A percentile compares a stretch with the other conserved stretches of the same genome.
Evolutionary conservation across 2,329 filamentous ascomycete genomes (phyloP).

Genomic region (Saccharata proteae): DNA sequence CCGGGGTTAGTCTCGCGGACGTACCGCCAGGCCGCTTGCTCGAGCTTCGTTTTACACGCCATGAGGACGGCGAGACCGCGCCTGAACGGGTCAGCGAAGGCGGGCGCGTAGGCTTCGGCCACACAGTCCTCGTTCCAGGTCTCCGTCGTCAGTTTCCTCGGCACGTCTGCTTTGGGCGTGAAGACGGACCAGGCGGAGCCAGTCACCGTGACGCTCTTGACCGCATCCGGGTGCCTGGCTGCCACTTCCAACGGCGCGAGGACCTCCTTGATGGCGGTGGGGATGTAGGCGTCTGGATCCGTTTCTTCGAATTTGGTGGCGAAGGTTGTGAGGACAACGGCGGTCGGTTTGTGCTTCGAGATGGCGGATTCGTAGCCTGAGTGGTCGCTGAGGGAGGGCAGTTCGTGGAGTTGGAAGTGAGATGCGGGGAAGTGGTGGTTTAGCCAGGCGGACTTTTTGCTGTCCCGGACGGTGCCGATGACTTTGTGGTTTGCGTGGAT

Average conservation of each 20-base stretch:
- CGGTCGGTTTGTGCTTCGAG: not conserved
- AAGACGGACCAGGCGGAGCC: not conserved
- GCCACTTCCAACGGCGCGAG: constrained; percentile 1
- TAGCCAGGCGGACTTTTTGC: constrained; percentile 2
- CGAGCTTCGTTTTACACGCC: constrained; percentile 40
- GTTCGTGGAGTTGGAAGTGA: constrained; percentile 1
- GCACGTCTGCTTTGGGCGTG: not conserved
- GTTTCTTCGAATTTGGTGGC: constrained; percentile 1
- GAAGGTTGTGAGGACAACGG: constrained; percentile 1
- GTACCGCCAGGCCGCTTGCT: constrained; percentile 11
- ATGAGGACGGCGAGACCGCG: constrained; percentile 23
- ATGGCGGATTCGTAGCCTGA: not conserved
- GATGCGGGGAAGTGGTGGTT: not conserved
- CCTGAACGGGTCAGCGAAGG: not conserved
- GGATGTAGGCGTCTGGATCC: not conserved
- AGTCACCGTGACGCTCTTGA: constrained; percentile 5
- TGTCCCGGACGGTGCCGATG: constrained; percentile 15
- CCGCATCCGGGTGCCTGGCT: not conserved
- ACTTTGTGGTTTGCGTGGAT: constrained; percentile 18
- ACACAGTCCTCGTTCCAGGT: not conserved
- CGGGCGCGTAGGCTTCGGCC: not conserved
- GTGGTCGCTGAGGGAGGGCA: not conserved
- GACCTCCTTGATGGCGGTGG: not conserved
- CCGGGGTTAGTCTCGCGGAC: constrained; percentile 6
- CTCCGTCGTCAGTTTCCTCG: not conserved